A percentile compares a stretch with the other conserved stretches of the same genome.
Evolutionary conservation across 768 basidiomycete species (phyloP).

Genomic region (Kwoniella heveanensis): DNA sequence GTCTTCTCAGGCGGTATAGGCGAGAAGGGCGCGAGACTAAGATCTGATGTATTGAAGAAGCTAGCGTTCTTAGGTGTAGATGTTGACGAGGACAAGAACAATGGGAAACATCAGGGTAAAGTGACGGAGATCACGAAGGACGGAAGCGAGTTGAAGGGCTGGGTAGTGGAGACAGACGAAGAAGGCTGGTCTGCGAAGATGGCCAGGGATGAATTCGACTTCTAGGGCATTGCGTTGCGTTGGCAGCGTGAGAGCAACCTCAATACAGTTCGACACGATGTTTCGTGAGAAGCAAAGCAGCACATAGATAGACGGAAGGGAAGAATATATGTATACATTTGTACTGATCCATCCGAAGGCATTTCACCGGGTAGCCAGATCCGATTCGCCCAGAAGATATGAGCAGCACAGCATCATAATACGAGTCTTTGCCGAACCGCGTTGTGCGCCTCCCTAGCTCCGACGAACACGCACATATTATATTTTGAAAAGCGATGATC

Average conservation of each 20-base stretch:
- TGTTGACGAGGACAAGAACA: constrained; percentile 61
- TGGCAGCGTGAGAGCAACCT: too few species aligned
- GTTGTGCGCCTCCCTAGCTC: too few species aligned
- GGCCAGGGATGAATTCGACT: constrained; percentile 42
- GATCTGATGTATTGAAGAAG: constrained; percentile 63
- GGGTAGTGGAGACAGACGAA: constrained; percentile 58
- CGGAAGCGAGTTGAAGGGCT: constrained; percentile 50
- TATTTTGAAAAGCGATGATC: too few species aligned
- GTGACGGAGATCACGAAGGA: constrained; percentile 49
- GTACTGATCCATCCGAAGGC: too few species aligned
- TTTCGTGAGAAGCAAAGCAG: too few species aligned
- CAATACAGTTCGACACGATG: too few species aligned
- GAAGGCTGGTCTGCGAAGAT: constrained; percentile 52
- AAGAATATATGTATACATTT: neutral
- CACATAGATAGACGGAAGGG: neutral
- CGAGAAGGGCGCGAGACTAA: constrained; percentile 68
- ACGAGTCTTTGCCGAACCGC: too few species aligned
- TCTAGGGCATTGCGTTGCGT: constrained; percentile 23
- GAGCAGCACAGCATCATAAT: too few species aligned
- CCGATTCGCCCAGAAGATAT: neutral
- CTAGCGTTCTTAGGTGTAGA: constrained; percentile 68
- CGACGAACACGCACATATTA: too few species aligned
- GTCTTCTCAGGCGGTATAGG: constrained; percentile 90
- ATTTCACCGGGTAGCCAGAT: too few species aligned
- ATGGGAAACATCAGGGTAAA: constrained; percentile 53